Base-by-base conservation (phyloP, 306 rosid species). In the Calophaca sinica region DNA sequence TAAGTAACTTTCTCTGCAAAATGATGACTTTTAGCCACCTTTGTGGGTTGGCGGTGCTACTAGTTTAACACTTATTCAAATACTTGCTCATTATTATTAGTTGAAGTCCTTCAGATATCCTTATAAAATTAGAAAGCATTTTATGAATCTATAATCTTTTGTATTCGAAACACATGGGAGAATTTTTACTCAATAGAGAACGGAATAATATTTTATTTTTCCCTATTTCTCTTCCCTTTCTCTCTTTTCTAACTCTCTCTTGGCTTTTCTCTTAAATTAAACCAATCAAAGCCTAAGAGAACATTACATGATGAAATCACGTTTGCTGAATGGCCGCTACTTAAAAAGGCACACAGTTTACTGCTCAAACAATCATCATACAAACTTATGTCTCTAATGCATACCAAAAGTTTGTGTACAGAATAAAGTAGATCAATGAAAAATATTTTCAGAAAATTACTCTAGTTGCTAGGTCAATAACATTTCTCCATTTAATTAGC, bases 291-390 rank as follows among this genome's bases (percentile, higher is more conserved):
- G 41, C 48, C 29, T 46, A 28, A 58, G 60, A 70, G 52, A 62
- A 54, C 20, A 41, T 33, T 44, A 45, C 32, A 62, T 39, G 74
- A 68, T 52, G 68, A 67, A 58, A 58, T 53, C 77, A 31, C 20
- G 80, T 9, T 59, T 61, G 32, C 49, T 66, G 36, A 65, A 45
- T 55, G 48, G 28, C 26, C 26, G 26, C 26, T 20, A 20, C 68
- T 48, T 48, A 38, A 38, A 48, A 70, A 63, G 80, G 26, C 26
- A 20, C 26, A 20, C 26, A 20, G 26, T 20, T 20, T 58, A 62
- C 62, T 49, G 26, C 53, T 15, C 58, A 66, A 76, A 63, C 78
- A 75, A 62, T 81, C 78, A 81, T 75, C 54, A 46, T 42, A 68
- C 50, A 53, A 70, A 75, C 62, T 55, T 70, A 70, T 64, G 29